Percentiles rank a stretch among this genome's conserved stretches.
Conservation (phyloP, 176 grass and related monocot genomes). For the Carex kokanica region DNA sequence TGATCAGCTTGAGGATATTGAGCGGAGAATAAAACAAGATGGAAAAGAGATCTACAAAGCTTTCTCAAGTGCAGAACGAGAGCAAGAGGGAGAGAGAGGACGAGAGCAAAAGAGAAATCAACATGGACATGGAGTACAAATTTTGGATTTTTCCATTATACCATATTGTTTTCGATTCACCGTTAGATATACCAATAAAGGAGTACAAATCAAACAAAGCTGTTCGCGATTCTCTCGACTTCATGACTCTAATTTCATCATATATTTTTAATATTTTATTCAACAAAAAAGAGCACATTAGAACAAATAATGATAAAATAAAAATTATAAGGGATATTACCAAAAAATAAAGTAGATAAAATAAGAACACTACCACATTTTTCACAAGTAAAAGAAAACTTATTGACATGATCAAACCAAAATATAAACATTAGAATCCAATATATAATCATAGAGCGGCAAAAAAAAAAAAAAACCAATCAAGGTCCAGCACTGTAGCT, state of each 20-base stretch:
- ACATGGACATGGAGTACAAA: too few relatives aligned
- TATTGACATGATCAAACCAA: not conserved
- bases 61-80: too few relatives aligned
- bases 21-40: too few relatives aligned
- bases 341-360: not conserved
- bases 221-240: too few relatives aligned
- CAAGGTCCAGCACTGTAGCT: not conserved
- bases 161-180: too few relatives aligned
- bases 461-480: conserved; percentile 4
- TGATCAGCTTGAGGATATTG: too few relatives aligned
- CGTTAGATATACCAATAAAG: too few relatives aligned
- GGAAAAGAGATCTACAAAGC: too few relatives aligned
- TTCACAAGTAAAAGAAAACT: not conserved
- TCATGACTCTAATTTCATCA: not conserved
- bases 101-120: too few relatives aligned
- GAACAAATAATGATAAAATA: not conserved
- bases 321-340: not conserved
- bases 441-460: not conserved
- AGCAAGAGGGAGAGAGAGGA: too few relatives aligned
- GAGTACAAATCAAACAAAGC: too few relatives aligned
- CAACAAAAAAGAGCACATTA: not conserved
- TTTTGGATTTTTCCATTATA: too few relatives aligned
- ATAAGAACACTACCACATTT: not conserved
- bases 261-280: not conserved
- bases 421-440: conserved; percentile 3